phyloP scores from a whole-genome alignment of 2,329 filamentous ascomycete genomes.

The Colletotrichum sp. region DNA sequence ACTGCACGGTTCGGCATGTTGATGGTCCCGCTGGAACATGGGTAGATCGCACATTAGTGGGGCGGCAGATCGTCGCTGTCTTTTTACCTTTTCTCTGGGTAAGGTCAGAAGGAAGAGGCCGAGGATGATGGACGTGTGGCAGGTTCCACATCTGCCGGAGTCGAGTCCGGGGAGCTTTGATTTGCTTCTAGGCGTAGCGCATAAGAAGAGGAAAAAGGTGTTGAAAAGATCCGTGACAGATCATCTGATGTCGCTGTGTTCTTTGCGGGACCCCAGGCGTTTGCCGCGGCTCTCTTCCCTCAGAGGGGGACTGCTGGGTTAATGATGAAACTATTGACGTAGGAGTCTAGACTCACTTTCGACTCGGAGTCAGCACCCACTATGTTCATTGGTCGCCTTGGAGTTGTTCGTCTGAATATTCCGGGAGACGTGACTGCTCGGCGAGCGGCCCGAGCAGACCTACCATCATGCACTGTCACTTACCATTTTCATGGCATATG shows the following conservation, averaged over 20 bases:
- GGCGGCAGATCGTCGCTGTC: not conserved
- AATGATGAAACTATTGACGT: not conserved
- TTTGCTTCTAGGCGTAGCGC: not conserved
- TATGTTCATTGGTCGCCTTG: not conserved
- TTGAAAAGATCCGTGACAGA: not conserved
- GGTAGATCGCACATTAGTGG: not conserved
- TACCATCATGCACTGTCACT: not conserved
- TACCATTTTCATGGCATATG: not conserved
- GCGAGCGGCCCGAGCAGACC: not conserved
- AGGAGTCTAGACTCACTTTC: not conserved
- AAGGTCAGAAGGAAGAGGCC: not conserved
- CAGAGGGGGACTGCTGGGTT: not conserved
- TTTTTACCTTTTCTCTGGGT: not conserved
- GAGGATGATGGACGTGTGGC: not conserved
- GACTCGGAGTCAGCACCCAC: not conserved
- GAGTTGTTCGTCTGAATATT: not conserved
- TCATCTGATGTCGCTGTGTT: constrained; percentile 10
- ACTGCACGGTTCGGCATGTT: not conserved
- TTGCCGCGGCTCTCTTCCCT: not conserved
- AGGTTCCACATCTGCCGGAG: not conserved
- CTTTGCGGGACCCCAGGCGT: not conserved
- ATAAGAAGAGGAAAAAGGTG: not conserved
- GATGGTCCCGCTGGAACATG: not conserved
- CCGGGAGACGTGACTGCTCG: not conserved
- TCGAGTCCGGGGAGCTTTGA: not conserved